Conservation (phyloP, 371 early-diverging fungal genomes). For the Parasitella parasitica region DNA sequence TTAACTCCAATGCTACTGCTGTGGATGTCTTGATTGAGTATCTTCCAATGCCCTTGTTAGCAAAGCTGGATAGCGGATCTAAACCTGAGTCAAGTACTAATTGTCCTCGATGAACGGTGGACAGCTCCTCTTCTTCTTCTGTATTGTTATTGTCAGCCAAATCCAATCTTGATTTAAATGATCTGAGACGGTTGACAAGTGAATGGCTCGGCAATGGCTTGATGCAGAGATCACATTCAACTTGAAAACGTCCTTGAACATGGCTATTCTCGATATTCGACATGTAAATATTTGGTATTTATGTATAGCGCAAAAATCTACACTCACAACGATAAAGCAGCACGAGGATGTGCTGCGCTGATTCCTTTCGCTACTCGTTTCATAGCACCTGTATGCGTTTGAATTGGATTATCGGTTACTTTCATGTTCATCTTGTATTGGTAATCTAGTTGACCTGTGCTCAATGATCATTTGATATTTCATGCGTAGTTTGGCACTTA, state of each 20-base stretch:
- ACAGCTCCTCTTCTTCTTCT: neutral
- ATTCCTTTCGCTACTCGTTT: conserved; percentile 13
- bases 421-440: conserved; percentile 6
- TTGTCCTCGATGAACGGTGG: neutral
- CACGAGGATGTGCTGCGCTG: conserved; percentile 19
- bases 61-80: conserved; percentile 13
- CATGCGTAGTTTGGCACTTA: neutral
- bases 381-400: conserved; percentile 10
- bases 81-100: conserved; percentile 18
- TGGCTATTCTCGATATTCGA: too few species aligned
- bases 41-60: conserved; percentile 18
- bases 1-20: conserved; percentile 11
- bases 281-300: too few species aligned
- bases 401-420: conserved; percentile 4
- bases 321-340: conserved; percentile 18
- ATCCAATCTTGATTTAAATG: neutral
- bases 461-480: neutral
- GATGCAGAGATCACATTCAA: conserved; percentile 14
- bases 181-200: conserved; percentile 1
- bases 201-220: neutral
- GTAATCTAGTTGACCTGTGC: too few species aligned
- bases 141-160: neutral
- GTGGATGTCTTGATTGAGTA: conserved; percentile 14
- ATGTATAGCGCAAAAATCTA: neutral
- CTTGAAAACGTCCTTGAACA: conserved; percentile 15